Conservation (phyloP, 2,329 filamentous ascomycete genomes). For the Lecanosticta acicola region DNA sequence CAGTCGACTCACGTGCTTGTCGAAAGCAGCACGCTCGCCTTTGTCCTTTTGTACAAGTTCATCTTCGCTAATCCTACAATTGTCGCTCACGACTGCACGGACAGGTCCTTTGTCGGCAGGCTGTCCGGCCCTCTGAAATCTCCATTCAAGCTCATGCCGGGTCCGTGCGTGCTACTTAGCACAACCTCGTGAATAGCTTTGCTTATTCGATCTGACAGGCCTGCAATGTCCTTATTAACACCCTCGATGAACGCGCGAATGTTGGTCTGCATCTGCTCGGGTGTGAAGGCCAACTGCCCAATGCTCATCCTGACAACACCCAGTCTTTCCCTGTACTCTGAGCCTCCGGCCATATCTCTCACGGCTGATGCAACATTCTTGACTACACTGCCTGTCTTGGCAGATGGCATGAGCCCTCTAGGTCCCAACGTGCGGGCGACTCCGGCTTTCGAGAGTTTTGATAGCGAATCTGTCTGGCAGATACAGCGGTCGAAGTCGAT, state of each 20-base stretch:
- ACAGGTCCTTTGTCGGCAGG: slow-evolving; percentile 36
- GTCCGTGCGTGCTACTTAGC: slow-evolving; percentile 78
- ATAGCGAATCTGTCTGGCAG: slow-evolving; percentile 72
- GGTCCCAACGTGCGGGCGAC: slow-evolving; percentile 81
- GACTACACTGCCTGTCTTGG: slow-evolving; percentile 83
- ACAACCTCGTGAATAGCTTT: slow-evolving; percentile 75
- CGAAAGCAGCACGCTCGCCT: neutral
- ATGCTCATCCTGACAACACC: slow-evolving; percentile 86
- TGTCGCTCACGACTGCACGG: no score
- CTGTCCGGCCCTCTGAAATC: slow-evolving; percentile 62
- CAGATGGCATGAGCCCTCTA: slow-evolving; percentile 83
- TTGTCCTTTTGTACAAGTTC: neutral
- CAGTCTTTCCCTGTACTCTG: slow-evolving; percentile 77
- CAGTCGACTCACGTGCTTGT: neutral
- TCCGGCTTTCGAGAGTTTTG: slow-evolving; percentile 72
- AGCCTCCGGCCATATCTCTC: slow-evolving; percentile 74
- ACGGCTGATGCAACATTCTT: slow-evolving; percentile 70
- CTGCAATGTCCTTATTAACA: slow-evolving; percentile 70
- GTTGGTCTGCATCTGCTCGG: slow-evolving; percentile 79
- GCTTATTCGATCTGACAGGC: slow-evolving; percentile 56
- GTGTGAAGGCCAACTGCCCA: slow-evolving; percentile 82
- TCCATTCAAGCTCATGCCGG: slow-evolving; percentile 81
- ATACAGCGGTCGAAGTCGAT: slow-evolving; percentile 87
- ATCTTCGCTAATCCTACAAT: neutral
- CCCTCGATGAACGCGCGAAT: slow-evolving; percentile 69